Percentiles rank a stretch among this genome's conserved stretches.
These are phyloP conservation scores for Ephemerocybe angulata DNA, from an alignment of 768 basidiomycete species.

Conservation along the genomic window DNA sequence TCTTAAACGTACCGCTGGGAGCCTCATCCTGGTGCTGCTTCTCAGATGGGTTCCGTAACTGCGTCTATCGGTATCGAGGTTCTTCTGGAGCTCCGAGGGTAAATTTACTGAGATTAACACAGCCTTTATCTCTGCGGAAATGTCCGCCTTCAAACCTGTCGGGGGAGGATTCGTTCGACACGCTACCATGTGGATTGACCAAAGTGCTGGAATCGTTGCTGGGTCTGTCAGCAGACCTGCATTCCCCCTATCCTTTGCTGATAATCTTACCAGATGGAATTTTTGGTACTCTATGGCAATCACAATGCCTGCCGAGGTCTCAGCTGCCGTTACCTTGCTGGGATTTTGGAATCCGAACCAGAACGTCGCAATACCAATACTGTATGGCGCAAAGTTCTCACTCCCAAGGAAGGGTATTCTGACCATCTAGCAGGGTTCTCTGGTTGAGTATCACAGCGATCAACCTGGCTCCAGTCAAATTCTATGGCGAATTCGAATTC, in stretches of 20 bases:
- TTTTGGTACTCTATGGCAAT: conserved; percentile 42
- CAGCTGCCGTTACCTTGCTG: conserved; percentile 49
- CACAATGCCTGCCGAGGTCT: conserved; percentile 48
- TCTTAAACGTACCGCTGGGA: background rate
- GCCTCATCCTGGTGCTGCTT: background rate
- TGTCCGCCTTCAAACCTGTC: conserved; percentile 58
- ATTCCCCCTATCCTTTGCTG: background rate
- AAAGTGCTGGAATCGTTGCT: conserved; percentile 24
- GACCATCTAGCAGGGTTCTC: conserved; percentile 19
- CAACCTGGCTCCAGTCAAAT: conserved; percentile 39
- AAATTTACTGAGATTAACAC: background rate
- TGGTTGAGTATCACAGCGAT: conserved; percentile 30
- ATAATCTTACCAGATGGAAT: conserved; percentile 26
- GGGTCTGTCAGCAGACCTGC: conserved; percentile 16
- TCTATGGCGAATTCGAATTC: conserved; percentile 56
- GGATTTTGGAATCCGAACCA: conserved; percentile 29
- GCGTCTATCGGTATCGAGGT: conserved; percentile 23
- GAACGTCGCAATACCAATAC: conserved; percentile 23
- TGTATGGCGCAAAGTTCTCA: conserved; percentile 12
- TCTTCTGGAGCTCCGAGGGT: background rate
- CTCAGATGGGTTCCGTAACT: conserved; percentile 30
- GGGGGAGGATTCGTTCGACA: conserved; percentile 53
- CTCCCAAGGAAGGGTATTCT: background rate
- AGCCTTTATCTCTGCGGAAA: conserved; percentile 39
- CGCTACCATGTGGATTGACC: conserved; percentile 50